These are phyloP conservation scores for Stephanodiscus triporus DNA, from an alignment of 108 stramenopile genomes.

Conservation along the genomic window DNA sequence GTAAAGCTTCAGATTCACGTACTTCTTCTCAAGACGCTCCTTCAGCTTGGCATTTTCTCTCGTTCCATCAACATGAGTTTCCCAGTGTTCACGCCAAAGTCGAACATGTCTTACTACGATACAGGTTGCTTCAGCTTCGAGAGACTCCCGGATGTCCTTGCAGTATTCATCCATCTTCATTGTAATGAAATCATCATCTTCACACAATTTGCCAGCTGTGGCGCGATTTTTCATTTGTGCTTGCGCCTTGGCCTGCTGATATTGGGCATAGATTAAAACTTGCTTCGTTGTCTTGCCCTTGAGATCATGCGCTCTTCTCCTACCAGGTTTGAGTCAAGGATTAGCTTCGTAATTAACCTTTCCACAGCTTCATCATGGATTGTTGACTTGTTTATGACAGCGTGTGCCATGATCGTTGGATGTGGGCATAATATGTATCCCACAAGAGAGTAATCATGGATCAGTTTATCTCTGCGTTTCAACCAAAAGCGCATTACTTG, in stretches of 20 bases:
- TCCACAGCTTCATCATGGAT: neutral
- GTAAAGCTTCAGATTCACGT: neutral
- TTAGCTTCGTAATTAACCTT: neutral
- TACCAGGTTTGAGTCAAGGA: neutral
- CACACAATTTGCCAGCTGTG: slow-evolving; percentile 2
- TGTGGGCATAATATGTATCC: neutral
- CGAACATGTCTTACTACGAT: neutral
- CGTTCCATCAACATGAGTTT: neutral
- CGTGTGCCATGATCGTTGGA: slow-evolving; percentile 14
- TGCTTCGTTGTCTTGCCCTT: slow-evolving; percentile 1
- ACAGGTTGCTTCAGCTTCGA: neutral
- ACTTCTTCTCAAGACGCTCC: neutral
- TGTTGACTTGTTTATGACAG: neutral
- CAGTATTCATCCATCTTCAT: slow-evolving; percentile 7
- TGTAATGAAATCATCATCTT: neutral
- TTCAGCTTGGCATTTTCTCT: neutral
- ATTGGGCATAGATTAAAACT: neutral
- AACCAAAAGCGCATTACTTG: neutral
- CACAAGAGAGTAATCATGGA: slow-evolving; percentile 16
- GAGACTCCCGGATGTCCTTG: neutral
- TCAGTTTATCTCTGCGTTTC: slow-evolving; percentile 1
- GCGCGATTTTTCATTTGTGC: neutral
- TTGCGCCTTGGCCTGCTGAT: neutral
- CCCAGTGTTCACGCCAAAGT: neutral
- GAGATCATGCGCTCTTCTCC: neutral